These are phyloP conservation scores for Leucogyrophana mollusca DNA, from an alignment of 768 basidiomycete species.

Conservation along the genomic window DNA sequence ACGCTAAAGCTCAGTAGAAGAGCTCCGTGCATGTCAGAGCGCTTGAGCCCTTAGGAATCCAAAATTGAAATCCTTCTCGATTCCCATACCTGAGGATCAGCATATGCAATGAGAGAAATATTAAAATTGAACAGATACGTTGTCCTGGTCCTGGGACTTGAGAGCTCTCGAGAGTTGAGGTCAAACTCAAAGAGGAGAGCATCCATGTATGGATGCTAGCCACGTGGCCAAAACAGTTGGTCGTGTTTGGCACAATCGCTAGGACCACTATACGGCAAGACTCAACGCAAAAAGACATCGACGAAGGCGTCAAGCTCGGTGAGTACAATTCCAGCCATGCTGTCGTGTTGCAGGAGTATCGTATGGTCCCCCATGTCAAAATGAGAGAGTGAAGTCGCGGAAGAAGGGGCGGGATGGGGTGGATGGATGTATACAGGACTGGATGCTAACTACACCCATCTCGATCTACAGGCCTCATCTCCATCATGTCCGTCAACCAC, in stretches of 20 bases:
- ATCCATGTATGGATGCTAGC: conserved; percentile 2
- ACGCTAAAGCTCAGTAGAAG: too few relatives aligned
- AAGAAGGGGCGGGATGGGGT: conserved; percentile 39
- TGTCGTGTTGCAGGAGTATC: conserved; percentile 5
- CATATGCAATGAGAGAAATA: too few relatives aligned
- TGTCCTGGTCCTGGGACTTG: too few relatives aligned
- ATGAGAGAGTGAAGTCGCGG: conserved; percentile 12
- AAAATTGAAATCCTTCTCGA: too few relatives aligned
- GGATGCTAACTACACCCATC: conserved; percentile 43
- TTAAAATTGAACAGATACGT: too few relatives aligned
- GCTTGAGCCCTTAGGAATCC: too few relatives aligned
- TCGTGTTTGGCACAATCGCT: conserved; percentile 25
- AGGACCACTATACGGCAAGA: conserved; percentile 7
- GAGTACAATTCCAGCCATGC: conserved; percentile 46
- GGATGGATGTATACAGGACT: conserved; percentile 46
- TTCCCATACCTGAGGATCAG: too few relatives aligned
- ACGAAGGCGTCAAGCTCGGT: conserved; percentile 67
- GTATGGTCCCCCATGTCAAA: conserved; percentile 21
- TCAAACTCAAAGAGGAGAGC: too few relatives aligned
- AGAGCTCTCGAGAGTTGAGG: too few relatives aligned
- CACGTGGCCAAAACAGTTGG: conserved; percentile 14
- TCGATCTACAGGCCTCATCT: conserved; percentile 16
- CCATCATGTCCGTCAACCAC: conserved; percentile 68
- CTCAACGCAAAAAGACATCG: conserved; percentile 32
- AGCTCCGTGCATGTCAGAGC: too few relatives aligned